Conservation (phyloP, 371 early-diverging fungal species). For the Mortierella sp. region DNA sequence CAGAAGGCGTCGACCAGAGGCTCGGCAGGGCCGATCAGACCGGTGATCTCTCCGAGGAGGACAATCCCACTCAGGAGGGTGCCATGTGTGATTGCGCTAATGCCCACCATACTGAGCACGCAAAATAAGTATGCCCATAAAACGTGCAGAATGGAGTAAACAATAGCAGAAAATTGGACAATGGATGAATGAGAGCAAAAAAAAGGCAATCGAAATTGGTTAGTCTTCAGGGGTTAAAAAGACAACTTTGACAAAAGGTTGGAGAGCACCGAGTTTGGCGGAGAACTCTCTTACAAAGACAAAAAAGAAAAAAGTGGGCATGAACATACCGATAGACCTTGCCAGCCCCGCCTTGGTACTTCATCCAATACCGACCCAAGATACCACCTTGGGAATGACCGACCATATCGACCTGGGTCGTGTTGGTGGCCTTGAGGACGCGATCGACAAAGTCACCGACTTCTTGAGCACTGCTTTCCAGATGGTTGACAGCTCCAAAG, state of each 20-base stretch:
- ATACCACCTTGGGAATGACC: slow-evolving; percentile 41
- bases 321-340: slow-evolving; percentile 28
- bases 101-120: slow-evolving; percentile 23
- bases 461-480: slow-evolving; percentile 23
- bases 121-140: background rate
- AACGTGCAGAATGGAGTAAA: background rate
- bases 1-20: slow-evolving; percentile 18
- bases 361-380: slow-evolving; percentile 36
- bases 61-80: slow-evolving; percentile 18
- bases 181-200: background rate
- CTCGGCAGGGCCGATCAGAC: slow-evolving; percentile 12
- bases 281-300: slow-evolving; percentile 6
- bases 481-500: slow-evolving; percentile 21
- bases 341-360: slow-evolving; percentile 27
- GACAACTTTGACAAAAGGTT: too few relatives aligned
- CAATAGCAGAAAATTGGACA: background rate
- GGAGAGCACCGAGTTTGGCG: background rate
- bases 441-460: slow-evolving; percentile 20
- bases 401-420: slow-evolving; percentile 32
- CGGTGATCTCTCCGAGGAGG: slow-evolving; percentile 13
- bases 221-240: background rate
- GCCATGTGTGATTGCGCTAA: slow-evolving; percentile 28
- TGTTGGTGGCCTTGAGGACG: slow-evolving; percentile 24
- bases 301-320: background rate
- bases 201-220: background rate